Conservation (phyloP, 1,139 yeast species). For the Scheffersomyces cryptocercus region DNA sequence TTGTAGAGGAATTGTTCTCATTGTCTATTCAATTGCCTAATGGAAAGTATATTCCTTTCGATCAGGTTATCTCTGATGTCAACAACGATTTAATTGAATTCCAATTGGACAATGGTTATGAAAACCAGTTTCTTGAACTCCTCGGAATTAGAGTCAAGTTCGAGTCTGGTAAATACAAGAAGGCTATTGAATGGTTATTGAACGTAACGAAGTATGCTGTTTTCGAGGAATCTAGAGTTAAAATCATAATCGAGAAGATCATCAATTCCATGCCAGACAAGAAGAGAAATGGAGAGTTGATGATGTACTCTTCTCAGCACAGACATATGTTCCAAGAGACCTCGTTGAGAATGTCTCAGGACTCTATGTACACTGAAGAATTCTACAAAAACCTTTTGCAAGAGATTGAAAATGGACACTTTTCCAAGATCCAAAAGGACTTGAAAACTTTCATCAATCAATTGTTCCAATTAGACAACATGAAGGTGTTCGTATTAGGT, state of each 20-base stretch:
- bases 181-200: slow-evolving; percentile 76
- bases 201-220: slow-evolving; percentile 63
- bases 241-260: slow-evolving; percentile 70
- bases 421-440: slow-evolving; percentile 46
- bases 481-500: slow-evolving; percentile 73
- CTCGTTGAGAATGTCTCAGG: slow-evolving; percentile 69
- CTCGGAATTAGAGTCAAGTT: slow-evolving; percentile 63
- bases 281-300: slow-evolving; percentile 75
- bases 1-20: slow-evolving; percentile 65
- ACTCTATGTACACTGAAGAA: slow-evolving; percentile 62
- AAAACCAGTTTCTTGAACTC: slow-evolving; percentile 64
- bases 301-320: slow-evolving; percentile 65
- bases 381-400: slow-evolving; percentile 52
- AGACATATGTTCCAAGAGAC: slow-evolving; percentile 55
- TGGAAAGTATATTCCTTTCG: slow-evolving; percentile 58
- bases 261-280: slow-evolving; percentile 75
- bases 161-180: slow-evolving; percentile 58
- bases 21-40: slow-evolving; percentile 69
- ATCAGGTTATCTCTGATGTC: slow-evolving; percentile 69
- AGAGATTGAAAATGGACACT: slow-evolving; percentile 55
- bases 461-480: slow-evolving; percentile 59
- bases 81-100: slow-evolving; percentile 73
- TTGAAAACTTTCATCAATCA: slow-evolving; percentile 58
- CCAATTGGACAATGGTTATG: slow-evolving; percentile 57
- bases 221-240: slow-evolving; percentile 73